These are phyloP conservation scores for Scytalidium lignicola DNA, from an alignment of 2,329 filamentous ascomycete species.

Conservation along the genomic window DNA sequence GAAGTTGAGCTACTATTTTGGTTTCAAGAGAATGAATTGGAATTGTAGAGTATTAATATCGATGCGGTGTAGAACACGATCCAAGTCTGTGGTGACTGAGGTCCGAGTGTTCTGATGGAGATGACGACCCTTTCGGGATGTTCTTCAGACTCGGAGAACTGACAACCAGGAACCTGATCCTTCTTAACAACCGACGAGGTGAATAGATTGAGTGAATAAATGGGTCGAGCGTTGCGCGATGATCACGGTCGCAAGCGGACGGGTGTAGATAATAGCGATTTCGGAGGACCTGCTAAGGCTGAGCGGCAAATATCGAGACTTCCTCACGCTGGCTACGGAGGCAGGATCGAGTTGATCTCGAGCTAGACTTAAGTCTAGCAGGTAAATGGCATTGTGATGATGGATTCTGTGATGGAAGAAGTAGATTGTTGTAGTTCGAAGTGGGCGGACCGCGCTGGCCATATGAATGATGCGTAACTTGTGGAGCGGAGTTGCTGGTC, in stretches of 20 bases:
- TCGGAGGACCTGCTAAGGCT: conserved; percentile 28
- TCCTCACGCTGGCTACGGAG: conserved; percentile 40
- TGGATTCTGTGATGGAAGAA: conserved; percentile 1
- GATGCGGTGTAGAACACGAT: conserved; percentile 20
- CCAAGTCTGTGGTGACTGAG: conserved; percentile 26
- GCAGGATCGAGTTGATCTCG: conserved; percentile 32
- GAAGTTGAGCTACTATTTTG: too few species aligned
- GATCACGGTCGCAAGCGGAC: background rate
- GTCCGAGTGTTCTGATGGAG: conserved; percentile 25
- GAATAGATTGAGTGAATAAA: conserved; percentile 4
- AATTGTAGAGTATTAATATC: conserved; percentile 14
- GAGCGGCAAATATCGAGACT: conserved; percentile 37
- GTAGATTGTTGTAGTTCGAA: background rate
- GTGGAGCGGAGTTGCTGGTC: background rate
- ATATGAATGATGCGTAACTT: background rate
- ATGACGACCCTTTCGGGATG: conserved; percentile 22
- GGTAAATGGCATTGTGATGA: conserved; percentile 23
- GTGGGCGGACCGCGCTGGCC: background rate
- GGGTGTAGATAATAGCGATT: background rate
- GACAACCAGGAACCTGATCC: conserved; percentile 27
- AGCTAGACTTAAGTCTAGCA: conserved; percentile 44
- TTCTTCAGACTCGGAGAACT: conserved; percentile 29
- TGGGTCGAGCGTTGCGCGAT: background rate
- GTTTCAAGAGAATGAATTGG: background rate
- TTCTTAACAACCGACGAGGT: conserved; percentile 14